Evolutionary conservation across 2,329 filamentous ascomycete genomes (phyloP), one percentile per base, ranked within the genome.

Genomic region (Aspergillus sp.): DNA sequence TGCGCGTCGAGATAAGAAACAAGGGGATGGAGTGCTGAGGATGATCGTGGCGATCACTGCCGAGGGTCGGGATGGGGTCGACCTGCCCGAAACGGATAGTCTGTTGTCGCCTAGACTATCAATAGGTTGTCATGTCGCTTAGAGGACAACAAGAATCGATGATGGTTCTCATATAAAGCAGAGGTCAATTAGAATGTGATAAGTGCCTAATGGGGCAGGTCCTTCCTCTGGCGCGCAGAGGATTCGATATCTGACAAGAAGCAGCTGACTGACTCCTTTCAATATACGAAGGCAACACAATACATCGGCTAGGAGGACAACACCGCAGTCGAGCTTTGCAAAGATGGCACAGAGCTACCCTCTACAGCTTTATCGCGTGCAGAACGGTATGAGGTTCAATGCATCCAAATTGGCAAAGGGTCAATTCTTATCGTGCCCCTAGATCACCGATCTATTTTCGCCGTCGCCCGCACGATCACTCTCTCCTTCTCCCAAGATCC

Each of bases 401-500:
- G 22, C 35, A n/a, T 38, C 2, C 7, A 1, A n/a, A 38, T 10
- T 17, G 5, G 42, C 41, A 24, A 22, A n/a, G 6, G 47, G 26
- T 17, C n/a, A 45, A n/a, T 49, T 22, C 43, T 51, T 5, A 50
- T 22, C 11, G 36, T 4, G 20, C 45, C 11, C 42, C 16, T 24
- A 65, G 62, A 61, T 11, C 16, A 14, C 38, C 14, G 32, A 9
- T 54, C 44, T 1, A 56, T 63, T 24, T 32, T 51, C 3, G 48
- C 54, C 1, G 51, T 60, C 3, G 59, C 59, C 7, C 47, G 57
- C 36, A 65, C 62, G 3, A 53, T 65, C 30, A 60, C 53, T 32
- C 47, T 53, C 9, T 58, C 63, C 2, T 65, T 65, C 33, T 57
- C 61, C 9, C 54, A 57, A 8, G 63, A 66, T 50, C 63, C 62